Conservation (phyloP, 1,139 yeast species). For the Schwanniomyces etchellsii region DNA sequence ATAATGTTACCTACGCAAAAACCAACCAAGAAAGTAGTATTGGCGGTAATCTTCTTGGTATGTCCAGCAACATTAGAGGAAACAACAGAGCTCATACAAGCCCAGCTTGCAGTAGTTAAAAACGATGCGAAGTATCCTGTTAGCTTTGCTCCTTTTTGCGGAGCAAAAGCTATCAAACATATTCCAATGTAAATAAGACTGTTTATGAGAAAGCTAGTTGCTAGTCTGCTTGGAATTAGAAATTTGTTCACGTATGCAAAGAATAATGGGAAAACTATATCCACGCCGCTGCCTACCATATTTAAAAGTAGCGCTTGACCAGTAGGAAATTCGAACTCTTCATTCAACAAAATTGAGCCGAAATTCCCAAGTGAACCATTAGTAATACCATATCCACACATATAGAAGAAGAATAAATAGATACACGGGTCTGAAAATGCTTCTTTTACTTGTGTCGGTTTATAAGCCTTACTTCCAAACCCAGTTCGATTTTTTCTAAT, state of each 20-base stretch:
- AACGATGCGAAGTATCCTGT: slow-evolving; percentile 17
- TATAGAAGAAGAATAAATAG: slow-evolving; percentile 29
- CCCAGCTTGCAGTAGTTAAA: slow-evolving; percentile 35
- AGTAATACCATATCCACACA: slow-evolving; percentile 19
- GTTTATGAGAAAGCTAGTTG: slow-evolving; percentile 38
- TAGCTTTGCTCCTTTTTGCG: slow-evolving; percentile 26
- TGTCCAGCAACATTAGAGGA: slow-evolving; percentile 68
- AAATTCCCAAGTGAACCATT: slow-evolving; percentile 29
- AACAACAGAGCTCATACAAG: slow-evolving; percentile 43
- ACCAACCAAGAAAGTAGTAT: slow-evolving; percentile 55
- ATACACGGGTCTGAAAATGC: slow-evolving; percentile 40
- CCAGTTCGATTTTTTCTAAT: slow-evolving; percentile 36
- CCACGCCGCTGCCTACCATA: slow-evolving; percentile 33
- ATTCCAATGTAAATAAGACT: slow-evolving; percentile 32
- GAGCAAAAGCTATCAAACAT: slow-evolving; percentile 46
- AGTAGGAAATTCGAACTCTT: slow-evolving; percentile 37
- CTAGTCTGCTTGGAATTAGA: slow-evolving; percentile 25
- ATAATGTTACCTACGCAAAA: slow-evolving; percentile 65
- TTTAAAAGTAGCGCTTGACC: slow-evolving; percentile 24
- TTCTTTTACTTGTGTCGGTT: slow-evolving; percentile 46
- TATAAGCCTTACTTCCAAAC: slow-evolving; percentile 48
- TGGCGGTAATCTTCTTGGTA: slow-evolving; percentile 58
- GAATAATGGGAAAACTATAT: slow-evolving; percentile 36
- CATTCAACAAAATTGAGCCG: slow-evolving; percentile 36
- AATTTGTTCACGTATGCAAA: slow-evolving; percentile 24